phyloP scores from a whole-genome alignment of 805 yeast genomes.

The Candida maris region DNA sequence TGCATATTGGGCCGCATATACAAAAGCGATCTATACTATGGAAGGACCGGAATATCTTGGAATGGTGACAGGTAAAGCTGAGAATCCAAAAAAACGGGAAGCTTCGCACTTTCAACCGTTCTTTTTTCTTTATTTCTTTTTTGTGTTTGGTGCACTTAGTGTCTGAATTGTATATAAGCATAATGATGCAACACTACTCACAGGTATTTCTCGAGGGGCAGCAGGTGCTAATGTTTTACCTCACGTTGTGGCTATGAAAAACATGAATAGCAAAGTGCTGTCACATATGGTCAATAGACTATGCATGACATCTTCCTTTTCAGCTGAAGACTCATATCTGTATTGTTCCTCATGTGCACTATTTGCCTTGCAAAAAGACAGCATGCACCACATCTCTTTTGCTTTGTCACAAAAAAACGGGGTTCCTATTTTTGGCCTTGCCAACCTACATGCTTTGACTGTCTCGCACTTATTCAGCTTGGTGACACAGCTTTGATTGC shows the following conservation, averaged over 20 bases:
- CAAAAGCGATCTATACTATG: constrained; percentile 65
- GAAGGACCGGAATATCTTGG: constrained; percentile 86
- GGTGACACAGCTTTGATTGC: constrained; percentile 27
- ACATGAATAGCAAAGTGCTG: constrained; percentile 54
- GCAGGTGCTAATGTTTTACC: constrained; percentile 77
- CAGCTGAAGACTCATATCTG: constrained; percentile 78
- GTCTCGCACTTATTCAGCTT: constrained; percentile 35
- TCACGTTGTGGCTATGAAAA: constrained; percentile 70
- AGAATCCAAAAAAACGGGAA: constrained; percentile 17
- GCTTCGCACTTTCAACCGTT: constrained; percentile 6
- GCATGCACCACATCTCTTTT: constrained; percentile 66
- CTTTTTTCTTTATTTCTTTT: constrained; percentile 39
- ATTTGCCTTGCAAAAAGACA: constrained; percentile 50
- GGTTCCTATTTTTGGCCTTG: constrained; percentile 38
- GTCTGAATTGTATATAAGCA: constrained; percentile 36
- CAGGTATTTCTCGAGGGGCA: constrained; percentile 50
- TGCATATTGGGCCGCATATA: constrained; percentile 67
- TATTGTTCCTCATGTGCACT: constrained; percentile 36
- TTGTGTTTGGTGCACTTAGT: constrained; percentile 38
- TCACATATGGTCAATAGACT: constrained; percentile 75
- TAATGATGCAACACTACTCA: constrained; percentile 29
- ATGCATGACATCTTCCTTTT: constrained; percentile 64
- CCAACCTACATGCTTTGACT: constrained; percentile 29
- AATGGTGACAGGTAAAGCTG: constrained; percentile 84
- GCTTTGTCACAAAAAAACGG: constrained; percentile 59